Evolutionary conservation across 768 basidiomycete genomes (phyloP), one percentile per base, ranked within the genome.

Genomic region (Amanita phalloides): DNA sequence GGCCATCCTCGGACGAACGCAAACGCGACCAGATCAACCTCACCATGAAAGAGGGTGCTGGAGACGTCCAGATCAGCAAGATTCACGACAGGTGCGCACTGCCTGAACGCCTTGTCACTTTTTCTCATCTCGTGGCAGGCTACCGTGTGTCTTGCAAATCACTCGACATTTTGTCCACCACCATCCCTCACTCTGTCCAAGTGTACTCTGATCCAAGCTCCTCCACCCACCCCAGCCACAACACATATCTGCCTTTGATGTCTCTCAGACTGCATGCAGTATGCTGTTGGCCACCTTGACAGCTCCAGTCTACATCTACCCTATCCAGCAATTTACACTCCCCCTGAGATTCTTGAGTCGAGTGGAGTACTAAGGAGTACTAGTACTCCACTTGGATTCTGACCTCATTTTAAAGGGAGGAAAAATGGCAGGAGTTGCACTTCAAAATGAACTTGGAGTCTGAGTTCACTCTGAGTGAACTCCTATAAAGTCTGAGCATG

Each of bases 201-300:
- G 68, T 77, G 35, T 80, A 80, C 56, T 60, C 66, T 28, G 78
- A 77, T 56, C 60, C 69, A 37, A 66, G 75, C 54, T 62, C 72
- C 39, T 63, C 75, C 46, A 69, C 75, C 59, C 63, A 26, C 68
- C 66, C 36, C 62, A 76, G 71, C 74, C 77, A 11, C 73, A 75
- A 39, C 69, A 78, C 53, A 81, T 86, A 47, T 77, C 78, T 2
- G 78, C 81, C 0, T 83, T 85, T 58, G 78, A 81, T 57, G 66
- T 84, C 26, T 71, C 82, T 0, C 77, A 0, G 80, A 84, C 62
- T 69, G 68, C 2, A 71, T 76, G 0, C 74, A 79, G 56, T 77
- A 78, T 54, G 79, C 80, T 0, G 76, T 75, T 0, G 82, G 81
- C 0, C 79, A 77, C 60, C 70, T 77, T 35, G 78, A 83, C 56